Evolutionary conservation across 106 monocot genomes (phyloP), one percentile per base, ranked within the genome.

Genomic region (Posidonia australis): DNA sequence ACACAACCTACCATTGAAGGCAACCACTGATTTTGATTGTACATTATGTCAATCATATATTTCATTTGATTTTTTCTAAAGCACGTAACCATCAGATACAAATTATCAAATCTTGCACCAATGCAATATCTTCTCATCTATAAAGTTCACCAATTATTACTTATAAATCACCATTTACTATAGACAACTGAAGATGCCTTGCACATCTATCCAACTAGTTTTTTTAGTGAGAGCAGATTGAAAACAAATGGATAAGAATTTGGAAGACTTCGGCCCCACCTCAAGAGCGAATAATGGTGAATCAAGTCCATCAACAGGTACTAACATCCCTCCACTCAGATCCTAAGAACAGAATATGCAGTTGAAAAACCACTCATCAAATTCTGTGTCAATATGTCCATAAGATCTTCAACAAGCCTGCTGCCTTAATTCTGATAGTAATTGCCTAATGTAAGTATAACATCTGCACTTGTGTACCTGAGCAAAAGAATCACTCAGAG

Each of bases 401-500:
- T 46, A 46, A 10, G 16, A 22, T 46, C 16, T 46, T 24, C 44
- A 26, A 3, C 22, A 64, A n/a, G 46, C 25, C 23, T 64, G 31
- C n/a, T n/a, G n/a, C n/a, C n/a, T n/a, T n/a, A n/a, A n/a, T n/a
- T 32, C 13, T 60, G 11, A 32, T 13, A 17, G 59, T 9, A 46
- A 46, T 26, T 44, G 9, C 18, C 32, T 2, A 62, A 62, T 60
- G 20, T 25, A 25, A 47, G n/a, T n/a, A n/a, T n/a, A n/a, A n/a
- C n/a, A n/a, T n/a, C n/a, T n/a, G n/a, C 43, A 67, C 17, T 27
- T 56, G 60, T 58, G 28, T 69, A 86, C 96, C 74, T 90, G 96
- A 30, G 82, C 87, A 77, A 98, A 98, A 13, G 96, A 96, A 80
- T 98, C 96, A 59, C 96, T 98, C 58, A 98, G 65, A 58, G 96